Conservation (phyloP, 2,329 filamentous ascomycete genomes). For the Amauroascus verrucosus region DNA sequence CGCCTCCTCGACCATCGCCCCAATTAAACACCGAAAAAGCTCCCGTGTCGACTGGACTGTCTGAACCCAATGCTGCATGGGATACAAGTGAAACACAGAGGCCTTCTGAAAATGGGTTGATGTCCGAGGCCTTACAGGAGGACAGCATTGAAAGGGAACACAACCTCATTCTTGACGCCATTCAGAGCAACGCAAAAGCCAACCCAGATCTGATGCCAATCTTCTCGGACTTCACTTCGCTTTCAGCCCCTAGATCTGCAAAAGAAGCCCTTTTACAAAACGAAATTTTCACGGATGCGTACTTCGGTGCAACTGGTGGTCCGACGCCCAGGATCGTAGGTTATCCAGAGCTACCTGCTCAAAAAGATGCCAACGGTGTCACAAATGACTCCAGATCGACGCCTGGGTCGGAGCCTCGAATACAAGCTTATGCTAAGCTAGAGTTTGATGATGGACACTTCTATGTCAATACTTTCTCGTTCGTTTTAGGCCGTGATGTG, state of each 20-base stretch:
- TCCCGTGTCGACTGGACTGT: background rate
- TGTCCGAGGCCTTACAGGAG: background rate
- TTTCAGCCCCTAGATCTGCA: conserved; percentile 28
- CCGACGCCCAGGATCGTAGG: conserved; percentile 17
- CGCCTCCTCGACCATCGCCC: background rate
- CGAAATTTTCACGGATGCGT: conserved; percentile 32
- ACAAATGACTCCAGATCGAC: conserved; percentile 29
- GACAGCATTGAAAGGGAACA: conserved; percentile 12
- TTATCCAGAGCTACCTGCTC: conserved; percentile 23
- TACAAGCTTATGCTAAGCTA: conserved; percentile 54
- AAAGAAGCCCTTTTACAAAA: conserved; percentile 33
- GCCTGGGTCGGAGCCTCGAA: conserved; percentile 35
- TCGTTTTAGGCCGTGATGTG: conserved; percentile 53
- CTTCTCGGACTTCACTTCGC: conserved; percentile 25
- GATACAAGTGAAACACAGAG: background rate
- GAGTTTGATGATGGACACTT: conserved; percentile 56
- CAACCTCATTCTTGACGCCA: conserved; percentile 9
- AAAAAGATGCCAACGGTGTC: conserved; percentile 20
- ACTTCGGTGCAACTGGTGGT: conserved; percentile 24
- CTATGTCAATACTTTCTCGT: conserved; percentile 54
- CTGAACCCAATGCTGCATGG: background rate
- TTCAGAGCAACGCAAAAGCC: conserved; percentile 9
- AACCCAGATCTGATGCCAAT: conserved; percentile 12
- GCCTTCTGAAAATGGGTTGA: background rate
- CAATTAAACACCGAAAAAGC: background rate